phyloP scores from a whole-genome alignment of 768 basidiomycete genomes.

The Infundibulicybe gibba region DNA sequence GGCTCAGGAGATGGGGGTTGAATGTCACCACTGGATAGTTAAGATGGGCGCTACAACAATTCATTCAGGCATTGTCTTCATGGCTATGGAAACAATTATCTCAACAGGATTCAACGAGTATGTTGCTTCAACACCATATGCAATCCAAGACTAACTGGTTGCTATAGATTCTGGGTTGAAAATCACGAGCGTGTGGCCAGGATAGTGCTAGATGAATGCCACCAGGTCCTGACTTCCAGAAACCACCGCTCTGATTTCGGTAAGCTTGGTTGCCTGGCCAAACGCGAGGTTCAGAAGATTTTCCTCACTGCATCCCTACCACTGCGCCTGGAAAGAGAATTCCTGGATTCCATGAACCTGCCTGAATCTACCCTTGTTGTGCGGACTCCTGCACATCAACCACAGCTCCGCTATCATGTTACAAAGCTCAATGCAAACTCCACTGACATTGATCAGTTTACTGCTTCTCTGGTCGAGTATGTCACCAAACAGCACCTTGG shows the following conservation, averaged over 20 bases:
- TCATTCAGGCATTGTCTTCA: constrained; percentile 5
- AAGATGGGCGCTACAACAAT: not conserved
- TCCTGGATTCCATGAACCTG: constrained; percentile 1
- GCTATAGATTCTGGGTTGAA: constrained; percentile 1
- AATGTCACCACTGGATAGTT: constrained; percentile 1
- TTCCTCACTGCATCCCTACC: constrained; percentile 17
- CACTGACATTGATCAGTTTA: no score
- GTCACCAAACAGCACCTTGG: no score
- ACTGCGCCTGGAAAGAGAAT: not conserved
- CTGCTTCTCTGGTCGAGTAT: not conserved
- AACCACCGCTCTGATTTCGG: constrained; percentile 5
- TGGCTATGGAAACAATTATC: constrained; percentile 12
- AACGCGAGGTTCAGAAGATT: constrained; percentile 9
- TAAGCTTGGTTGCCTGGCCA: constrained; percentile 2
- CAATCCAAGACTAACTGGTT: no score
- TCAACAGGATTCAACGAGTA: constrained; percentile 3
- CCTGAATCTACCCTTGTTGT: not conserved
- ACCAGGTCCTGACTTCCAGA: constrained; percentile 11
- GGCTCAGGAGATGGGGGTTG: constrained; percentile 1
- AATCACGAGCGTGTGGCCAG: not conserved
- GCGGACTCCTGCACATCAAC: constrained; percentile 7
- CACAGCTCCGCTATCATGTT: constrained; percentile 11
- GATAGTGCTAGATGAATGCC: constrained; percentile 15
- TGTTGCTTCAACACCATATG: not conserved
- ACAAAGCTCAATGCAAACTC: not conserved